Conservation (phyloP, 805 yeast genomes). For the Lipomyces japonicus region DNA sequence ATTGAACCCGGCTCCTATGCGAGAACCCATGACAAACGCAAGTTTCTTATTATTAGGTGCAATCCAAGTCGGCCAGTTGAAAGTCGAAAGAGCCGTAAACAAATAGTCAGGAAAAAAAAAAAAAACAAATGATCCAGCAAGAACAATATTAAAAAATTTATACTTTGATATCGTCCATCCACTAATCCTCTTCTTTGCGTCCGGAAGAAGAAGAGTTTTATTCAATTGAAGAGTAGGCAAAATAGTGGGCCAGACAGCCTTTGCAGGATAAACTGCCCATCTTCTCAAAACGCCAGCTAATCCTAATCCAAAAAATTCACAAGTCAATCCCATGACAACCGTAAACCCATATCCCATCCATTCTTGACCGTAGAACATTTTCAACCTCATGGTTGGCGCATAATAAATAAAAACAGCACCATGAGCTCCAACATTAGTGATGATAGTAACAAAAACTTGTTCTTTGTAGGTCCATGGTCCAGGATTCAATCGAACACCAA, state of each 20-base stretch:
- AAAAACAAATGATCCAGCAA: conserved; percentile 49
- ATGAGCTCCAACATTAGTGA: conserved; percentile 22
- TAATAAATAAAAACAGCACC: neutral
- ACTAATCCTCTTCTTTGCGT: conserved; percentile 45
- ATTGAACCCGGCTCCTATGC: conserved; percentile 49
- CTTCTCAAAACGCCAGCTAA: conserved; percentile 62
- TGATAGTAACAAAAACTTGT: conserved; percentile 57
- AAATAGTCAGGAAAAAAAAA: conserved; percentile 67
- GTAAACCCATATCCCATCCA: conserved; percentile 49
- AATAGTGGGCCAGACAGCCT: conserved; percentile 54
- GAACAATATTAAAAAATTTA: conserved; percentile 46
- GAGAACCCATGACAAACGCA: conserved; percentile 54
- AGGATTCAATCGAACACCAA: conserved; percentile 46
- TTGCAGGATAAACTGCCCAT: conserved; percentile 54
- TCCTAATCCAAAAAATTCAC: conserved; percentile 63
- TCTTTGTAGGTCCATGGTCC: conserved; percentile 65
- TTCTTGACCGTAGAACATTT: conserved; percentile 36
- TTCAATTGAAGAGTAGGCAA: conserved; percentile 48
- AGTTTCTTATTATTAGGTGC: conserved; percentile 44
- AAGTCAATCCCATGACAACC: conserved; percentile 48
- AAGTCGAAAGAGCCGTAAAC: conserved; percentile 56
- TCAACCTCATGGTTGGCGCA: conserved; percentile 2
- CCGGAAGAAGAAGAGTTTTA: conserved; percentile 34
- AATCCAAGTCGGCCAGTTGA: conserved; percentile 50
- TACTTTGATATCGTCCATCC: conserved; percentile 60